These are phyloP conservation scores for Theobroma grandiflorum DNA, from an alignment of 441 rosid species.

Conservation along the genomic window DNA sequence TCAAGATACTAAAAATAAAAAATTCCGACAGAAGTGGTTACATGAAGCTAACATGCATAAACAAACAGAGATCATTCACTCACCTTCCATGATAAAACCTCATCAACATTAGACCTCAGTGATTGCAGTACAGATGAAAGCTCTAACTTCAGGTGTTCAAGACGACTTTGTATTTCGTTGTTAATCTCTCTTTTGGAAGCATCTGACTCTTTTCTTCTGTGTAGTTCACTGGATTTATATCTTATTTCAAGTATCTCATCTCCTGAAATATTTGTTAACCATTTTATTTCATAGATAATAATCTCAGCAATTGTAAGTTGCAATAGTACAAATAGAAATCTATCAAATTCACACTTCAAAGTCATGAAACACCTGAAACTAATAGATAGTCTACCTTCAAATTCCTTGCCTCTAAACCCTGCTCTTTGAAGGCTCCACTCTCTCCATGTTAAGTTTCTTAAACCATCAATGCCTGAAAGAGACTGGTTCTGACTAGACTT, in stretches of 20 bases:
- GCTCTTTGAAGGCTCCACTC: slow-evolving; percentile 79
- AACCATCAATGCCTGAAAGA: slow-evolving; percentile 38
- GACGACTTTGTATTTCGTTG: slow-evolving; percentile 61
- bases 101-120: slow-evolving; percentile 60
- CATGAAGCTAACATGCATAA: slow-evolving; percentile 3
- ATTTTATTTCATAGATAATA: slow-evolving; percentile 24
- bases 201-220: slow-evolving; percentile 38
- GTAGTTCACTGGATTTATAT: slow-evolving; percentile 37
- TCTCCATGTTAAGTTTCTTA: slow-evolving; percentile 62
- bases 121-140: slow-evolving; percentile 74
- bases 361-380: slow-evolving; percentile 18
- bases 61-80: slow-evolving; percentile 31
- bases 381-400: slow-evolving; percentile 64
- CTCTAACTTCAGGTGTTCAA: slow-evolving; percentile 72
- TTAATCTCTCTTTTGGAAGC: slow-evolving; percentile 41
- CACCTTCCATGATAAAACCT: slow-evolving; percentile 54
- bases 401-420: slow-evolving; percentile 55
- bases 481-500: slow-evolving; percentile 37
- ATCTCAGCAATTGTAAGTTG: slow-evolving; percentile 66
- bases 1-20: not conserved
- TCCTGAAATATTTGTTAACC: slow-evolving; percentile 31
- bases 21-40: not conserved
- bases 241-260: slow-evolving; percentile 40
- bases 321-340: slow-evolving; percentile 15
- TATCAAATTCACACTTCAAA: slow-evolving; percentile 23